Evolutionary conservation across 2,329 filamentous ascomycete species (phyloP), one percentile per base, ranked within the genome.

Genomic region (Fusarium irregulare): DNA sequence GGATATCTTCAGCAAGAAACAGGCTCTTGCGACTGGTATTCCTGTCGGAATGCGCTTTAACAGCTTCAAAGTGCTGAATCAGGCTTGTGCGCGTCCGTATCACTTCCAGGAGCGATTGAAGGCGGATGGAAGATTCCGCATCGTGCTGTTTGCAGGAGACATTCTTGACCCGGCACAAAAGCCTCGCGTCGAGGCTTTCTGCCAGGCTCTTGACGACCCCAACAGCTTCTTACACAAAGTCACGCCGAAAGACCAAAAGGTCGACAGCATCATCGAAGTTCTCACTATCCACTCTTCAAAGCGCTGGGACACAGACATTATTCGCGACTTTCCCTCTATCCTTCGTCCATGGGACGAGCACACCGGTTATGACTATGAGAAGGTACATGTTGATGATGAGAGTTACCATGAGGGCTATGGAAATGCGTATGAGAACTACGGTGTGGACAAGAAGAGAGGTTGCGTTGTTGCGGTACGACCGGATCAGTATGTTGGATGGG

Each of bases 401-500:
- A 83, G 81, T 21, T 86, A 88, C 75, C 83, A 88, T 66, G 84
- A 88, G 71, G 85, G 84, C 0, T 79, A 84, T 55, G 85, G 85
- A 0, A 72, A 81, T 23, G 82, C 83, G 0, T 88, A 91, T 72
- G 80, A 84, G 59, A 83, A 83, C 6, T 90, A 89, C 60, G 90
- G 89, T 0, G 82, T 93, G 4, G 83, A 88, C 68, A 76, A 70
- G 20, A 78, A 37, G 3, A 32, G 79, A 18, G 90, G 91, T 0
- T 89, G 87, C 64, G 78, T 89, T 5, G 84, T 92, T 2, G 80
- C 90, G 3, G 81, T 89, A 3, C 78, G 91, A 50, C 91, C 91
- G 3, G 91, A 93, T 80, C 89, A 91, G 74, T 89, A 93, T 78
- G 85, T 92, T 40, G 66, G 68, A 7, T 71, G 65, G 23, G 27